phyloP scores from a whole-genome alignment of 176 grass and related monocot species.

The Tillandsia fasciculata region DNA sequence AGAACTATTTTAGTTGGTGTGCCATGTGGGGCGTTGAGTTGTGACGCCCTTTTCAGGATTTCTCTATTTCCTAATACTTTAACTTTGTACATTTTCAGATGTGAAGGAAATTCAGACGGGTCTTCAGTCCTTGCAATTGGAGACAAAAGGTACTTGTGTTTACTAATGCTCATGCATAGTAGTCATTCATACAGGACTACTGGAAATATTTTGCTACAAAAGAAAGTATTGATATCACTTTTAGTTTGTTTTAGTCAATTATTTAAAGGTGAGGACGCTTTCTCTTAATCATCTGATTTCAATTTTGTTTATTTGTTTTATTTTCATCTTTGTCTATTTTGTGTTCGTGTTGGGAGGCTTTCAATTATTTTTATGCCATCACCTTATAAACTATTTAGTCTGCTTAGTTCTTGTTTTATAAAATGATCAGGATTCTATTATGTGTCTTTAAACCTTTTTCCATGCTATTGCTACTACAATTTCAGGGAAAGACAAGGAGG shows the following conservation, averaged over 20 bases:
- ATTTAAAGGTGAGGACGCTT: not conserved
- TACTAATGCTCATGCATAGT: not conserved
- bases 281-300: not conserved
- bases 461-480: not conserved
- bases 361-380: not conserved
- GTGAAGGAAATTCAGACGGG: constrained; percentile 55
- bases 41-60: not conserved
- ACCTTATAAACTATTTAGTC: not conserved
- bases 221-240: not conserved
- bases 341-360: not conserved
- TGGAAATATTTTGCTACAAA: not conserved
- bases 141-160: constrained; percentile 40
- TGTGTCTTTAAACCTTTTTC: not conserved
- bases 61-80: constrained; percentile 15
- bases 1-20: no score
- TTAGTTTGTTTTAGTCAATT: not conserved
- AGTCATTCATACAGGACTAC: not conserved
- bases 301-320: not conserved
- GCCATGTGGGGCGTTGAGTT: not conserved
- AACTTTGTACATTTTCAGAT: constrained; percentile 34
- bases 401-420: constrained; percentile 1
- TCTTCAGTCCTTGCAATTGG: constrained; percentile 60
- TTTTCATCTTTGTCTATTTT: not conserved
- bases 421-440: no score
- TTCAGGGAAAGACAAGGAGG: constrained; percentile 33